Base-by-base conservation (phyloP, 805 yeast species). In the Millerozyma miso region DNA sequence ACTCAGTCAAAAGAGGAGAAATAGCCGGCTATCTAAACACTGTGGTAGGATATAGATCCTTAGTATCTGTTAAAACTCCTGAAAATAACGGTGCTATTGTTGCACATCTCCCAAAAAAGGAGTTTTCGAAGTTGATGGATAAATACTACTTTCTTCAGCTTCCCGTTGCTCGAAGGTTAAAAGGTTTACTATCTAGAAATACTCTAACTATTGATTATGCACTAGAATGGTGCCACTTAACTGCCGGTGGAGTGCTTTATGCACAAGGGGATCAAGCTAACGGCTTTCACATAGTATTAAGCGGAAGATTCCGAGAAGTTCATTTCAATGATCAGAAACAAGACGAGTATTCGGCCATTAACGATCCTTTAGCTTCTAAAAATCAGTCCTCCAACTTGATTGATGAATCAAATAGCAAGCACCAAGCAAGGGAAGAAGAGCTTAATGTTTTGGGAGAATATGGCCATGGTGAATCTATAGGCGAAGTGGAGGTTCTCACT, bases 381-480 rank as follows among this genome's bases (percentile, higher is more conserved):
- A 50, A 43, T 32, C 34, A 33, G 16, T 42, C 44, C 31, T 37
- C 43, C 20, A 55, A 40, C 34, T 49, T 58, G 15, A 54, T 56
- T 32, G 66, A 59, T 19, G 60, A 57, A n/a, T 43, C 46, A 2
- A 17, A 40, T 20, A 48, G 37, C 13, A 15, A 44, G 23, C 43
- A 35, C 16, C 42, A 35, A 1, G 41, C 40, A 3, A 43, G 52
- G 12, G 47, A 49, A 14, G 61, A 55, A 1, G 61, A 62, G 12
- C 53, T 54, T 31, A 66, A 60, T 31, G 66, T 80, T 1, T 52
- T 82, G 13, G 86, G 85, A 2, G 99, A 91, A 58, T 83, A 80
- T 55, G 96, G 97, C 1, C 96, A 89, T 60, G 97, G 97, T 4
- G 95, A 88, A 53, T 85, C 96, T 33, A 77, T 93, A 46, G 99